Evolutionary conservation across 1,284 basidiomycete genomes (phyloP).

Genomic region (Ceratobasidium sp.): DNA sequence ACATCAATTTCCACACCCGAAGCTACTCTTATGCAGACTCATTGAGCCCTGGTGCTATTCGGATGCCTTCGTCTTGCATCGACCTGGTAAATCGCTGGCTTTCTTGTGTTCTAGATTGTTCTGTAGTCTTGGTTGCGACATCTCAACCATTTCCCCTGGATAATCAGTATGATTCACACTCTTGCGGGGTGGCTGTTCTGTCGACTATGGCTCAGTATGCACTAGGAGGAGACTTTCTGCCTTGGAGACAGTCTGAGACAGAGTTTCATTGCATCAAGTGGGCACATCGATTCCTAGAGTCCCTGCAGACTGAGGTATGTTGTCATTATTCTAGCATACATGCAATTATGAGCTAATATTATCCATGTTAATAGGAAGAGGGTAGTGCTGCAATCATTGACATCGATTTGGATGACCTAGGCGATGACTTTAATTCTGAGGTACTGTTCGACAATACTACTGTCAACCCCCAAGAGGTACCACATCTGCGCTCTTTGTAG

Average conservation of each 20-base stretch:
- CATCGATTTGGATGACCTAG: too few relatives aligned
- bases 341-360: too few relatives aligned
- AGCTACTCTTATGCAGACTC: constrained; percentile 9
- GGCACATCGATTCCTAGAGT: background rate
- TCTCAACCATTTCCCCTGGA: too few relatives aligned
- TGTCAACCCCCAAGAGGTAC: too few relatives aligned
- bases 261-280: background rate
- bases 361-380: too few relatives aligned
- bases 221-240: background rate
- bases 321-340: too few relatives aligned
- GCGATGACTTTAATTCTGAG: too few relatives aligned
- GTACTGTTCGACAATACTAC: too few relatives aligned
- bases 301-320: too few relatives aligned
- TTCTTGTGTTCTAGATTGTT: background rate
- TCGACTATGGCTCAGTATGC: constrained; percentile 17
- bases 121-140: too few relatives aligned
- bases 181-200: constrained; percentile 11
- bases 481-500: too few relatives aligned
- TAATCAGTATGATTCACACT: constrained; percentile 6
- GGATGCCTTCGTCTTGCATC: background rate
- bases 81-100: background rate
- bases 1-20: background rate
- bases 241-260: background rate
- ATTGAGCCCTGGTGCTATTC: background rate
- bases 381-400: too few relatives aligned